Conservation (phyloP, 2,329 filamentous ascomycete genomes). For the Aspergillus ruber region DNA sequence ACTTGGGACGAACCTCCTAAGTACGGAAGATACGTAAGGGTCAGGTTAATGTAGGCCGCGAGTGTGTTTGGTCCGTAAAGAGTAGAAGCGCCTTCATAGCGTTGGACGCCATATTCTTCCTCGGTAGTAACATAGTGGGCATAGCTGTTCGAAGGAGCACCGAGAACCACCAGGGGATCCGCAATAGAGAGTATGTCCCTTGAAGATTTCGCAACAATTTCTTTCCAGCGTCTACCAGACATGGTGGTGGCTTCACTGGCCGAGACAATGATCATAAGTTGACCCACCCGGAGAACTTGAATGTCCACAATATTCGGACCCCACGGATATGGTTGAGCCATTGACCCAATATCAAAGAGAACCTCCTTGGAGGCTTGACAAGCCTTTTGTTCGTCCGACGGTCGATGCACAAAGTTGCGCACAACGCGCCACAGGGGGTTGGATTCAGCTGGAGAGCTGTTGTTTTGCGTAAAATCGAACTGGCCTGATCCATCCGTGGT, state of each 20-base stretch:
- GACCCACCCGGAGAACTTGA: constrained; percentile 76
- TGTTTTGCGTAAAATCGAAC: constrained; percentile 90
- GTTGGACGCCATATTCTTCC: constrained; percentile 76
- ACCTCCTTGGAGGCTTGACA: constrained; percentile 82
- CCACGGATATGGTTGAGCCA: constrained; percentile 75
- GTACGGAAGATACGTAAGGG: constrained; percentile 63
- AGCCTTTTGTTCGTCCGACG: constrained; percentile 60
- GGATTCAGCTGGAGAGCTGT: constrained; percentile 61
- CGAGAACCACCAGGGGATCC: constrained; percentile 69
- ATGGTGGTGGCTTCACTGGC: constrained; percentile 89
- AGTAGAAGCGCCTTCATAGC: constrained; percentile 92
- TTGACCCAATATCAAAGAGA: constrained; percentile 78
- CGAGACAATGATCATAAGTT: constrained; percentile 74
- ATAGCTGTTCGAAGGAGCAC: constrained; percentile 86
- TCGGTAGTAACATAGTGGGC: constrained; percentile 73
- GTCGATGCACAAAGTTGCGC: constrained; percentile 63
- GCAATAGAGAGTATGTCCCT: constrained; percentile 45
- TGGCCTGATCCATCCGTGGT: constrained; percentile 86
- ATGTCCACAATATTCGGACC: constrained; percentile 87
- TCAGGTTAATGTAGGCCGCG: constrained; percentile 80
- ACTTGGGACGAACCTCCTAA: constrained; percentile 45
- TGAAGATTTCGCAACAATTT: constrained; percentile 56
- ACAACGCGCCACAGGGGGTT: constrained; percentile 79
- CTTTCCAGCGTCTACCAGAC: constrained; percentile 81
- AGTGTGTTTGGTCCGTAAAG: constrained; percentile 78